These are phyloP conservation scores for Cladosporium sp. DNA, from an alignment of 2,329 filamentous ascomycete genomes.

Conservation along the genomic window DNA sequence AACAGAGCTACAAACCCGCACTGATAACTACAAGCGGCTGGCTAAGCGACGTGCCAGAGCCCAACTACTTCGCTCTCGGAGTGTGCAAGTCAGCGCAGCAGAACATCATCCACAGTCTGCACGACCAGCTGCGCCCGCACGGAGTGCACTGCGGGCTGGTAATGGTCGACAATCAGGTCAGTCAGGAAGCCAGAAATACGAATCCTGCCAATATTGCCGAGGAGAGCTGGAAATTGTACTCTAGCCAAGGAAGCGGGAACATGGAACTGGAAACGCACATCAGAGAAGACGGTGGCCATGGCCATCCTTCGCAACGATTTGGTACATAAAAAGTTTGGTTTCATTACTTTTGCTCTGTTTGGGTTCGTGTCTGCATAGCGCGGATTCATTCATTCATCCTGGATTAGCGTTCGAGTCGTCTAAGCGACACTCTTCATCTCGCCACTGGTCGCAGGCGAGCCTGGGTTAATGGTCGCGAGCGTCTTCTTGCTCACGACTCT, in stretches of 20 bases:
- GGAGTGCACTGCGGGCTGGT: slow-evolving; percentile 44
- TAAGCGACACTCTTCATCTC: slow-evolving; percentile 9
- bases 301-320: too few relatives aligned
- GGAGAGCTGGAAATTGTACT: slow-evolving; percentile 41
- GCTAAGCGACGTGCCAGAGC: slow-evolving; percentile 42
- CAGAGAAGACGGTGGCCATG: background rate
- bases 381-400: background rate
- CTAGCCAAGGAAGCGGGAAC: background rate
- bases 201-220: slow-evolving; percentile 43
- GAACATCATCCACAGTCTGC: slow-evolving; percentile 44
- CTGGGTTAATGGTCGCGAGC: slow-evolving; percentile 19
- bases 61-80: slow-evolving; percentile 45
- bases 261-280: slow-evolving; percentile 3
- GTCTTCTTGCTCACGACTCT: slow-evolving; percentile 54
- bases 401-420: background rate
- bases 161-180: slow-evolving; percentile 40
- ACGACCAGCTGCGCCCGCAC: slow-evolving; percentile 35
- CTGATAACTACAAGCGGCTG: slow-evolving; percentile 46
- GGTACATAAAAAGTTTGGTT: too few relatives aligned
- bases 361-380: background rate
- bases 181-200: slow-evolving; percentile 32
- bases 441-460: background rate
- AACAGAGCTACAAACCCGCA: slow-evolving; percentile 34
- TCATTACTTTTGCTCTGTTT: background rate
- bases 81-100: slow-evolving; percentile 47